Conservation (phyloP, 176 grass and related monocot species). For the Oryza glumipatula region DNA sequence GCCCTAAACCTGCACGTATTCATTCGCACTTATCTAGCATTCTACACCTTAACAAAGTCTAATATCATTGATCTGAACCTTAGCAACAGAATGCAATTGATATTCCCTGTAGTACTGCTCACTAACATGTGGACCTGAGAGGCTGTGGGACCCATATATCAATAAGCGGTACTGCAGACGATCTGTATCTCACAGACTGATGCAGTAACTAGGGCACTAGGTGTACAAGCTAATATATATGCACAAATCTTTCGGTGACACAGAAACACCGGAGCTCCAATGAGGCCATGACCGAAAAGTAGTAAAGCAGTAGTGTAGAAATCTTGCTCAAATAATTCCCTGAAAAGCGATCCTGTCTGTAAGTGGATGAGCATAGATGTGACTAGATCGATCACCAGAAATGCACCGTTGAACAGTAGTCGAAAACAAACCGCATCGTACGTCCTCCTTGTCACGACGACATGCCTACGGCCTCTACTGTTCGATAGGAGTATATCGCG, state of each 20-base stretch:
- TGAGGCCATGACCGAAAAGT: not conserved
- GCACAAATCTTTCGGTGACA: too few relatives aligned
- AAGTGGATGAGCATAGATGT: constrained; percentile 15
- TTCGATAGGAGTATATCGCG: not conserved
- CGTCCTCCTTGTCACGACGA: not conserved
- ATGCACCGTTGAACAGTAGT: not conserved
- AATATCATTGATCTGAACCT: too few relatives aligned
- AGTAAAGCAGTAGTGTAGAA: not conserved
- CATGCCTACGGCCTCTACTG: not conserved
- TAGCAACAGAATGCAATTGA: too few relatives aligned
- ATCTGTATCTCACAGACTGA: too few relatives aligned
- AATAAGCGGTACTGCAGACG: too few relatives aligned
- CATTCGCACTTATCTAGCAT: not conserved
- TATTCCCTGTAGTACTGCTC: too few relatives aligned
- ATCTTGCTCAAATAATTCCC: not conserved
- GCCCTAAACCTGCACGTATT: not conserved
- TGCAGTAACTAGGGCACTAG: too few relatives aligned
- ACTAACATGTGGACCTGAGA: too few relatives aligned
- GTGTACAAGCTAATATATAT: too few relatives aligned
- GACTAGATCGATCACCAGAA: constrained; percentile 10
- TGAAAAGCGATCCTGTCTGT: not conserved
- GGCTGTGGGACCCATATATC: too few relatives aligned
- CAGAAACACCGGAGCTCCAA: too few relatives aligned
- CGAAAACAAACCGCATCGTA: not conserved
- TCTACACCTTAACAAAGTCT: too few relatives aligned